A percentile compares a stretch with the other conserved stretches of the same genome.
These are phyloP conservation scores for Saitozyma sp. DNA, from an alignment of 768 basidiomycete species.

Conservation along the genomic window DNA sequence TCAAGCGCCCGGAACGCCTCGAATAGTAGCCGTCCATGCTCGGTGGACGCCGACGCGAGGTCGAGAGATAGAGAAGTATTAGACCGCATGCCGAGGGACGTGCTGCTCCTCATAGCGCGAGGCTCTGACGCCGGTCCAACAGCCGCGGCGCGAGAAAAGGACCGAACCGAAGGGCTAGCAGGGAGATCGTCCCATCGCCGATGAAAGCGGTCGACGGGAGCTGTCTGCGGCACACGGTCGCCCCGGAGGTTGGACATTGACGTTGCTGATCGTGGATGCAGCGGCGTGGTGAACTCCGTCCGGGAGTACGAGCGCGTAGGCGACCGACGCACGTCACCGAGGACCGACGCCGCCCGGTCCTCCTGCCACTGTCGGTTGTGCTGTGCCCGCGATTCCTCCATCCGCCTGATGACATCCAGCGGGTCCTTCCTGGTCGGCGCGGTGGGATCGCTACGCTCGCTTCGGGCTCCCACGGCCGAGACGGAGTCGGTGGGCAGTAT, in stretches of 20 bases:
- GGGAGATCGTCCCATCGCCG: constrained; percentile 19
- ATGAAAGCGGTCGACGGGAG: constrained; percentile 27
- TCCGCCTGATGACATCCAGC: constrained; percentile 30
- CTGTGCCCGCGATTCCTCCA: constrained; percentile 29
- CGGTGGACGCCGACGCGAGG: constrained; percentile 16
- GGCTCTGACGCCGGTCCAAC: constrained; percentile 25
- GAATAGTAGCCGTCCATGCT: constrained; percentile 44
- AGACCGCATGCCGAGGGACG: constrained; percentile 13
- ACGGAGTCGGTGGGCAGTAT: constrained; percentile 21
- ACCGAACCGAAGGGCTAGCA: constrained; percentile 20
- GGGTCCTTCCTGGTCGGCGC: constrained; percentile 25
- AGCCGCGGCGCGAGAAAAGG: constrained; percentile 13
- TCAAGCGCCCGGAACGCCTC: constrained; percentile 41
- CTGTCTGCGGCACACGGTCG: constrained; percentile 12
- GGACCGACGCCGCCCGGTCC: constrained; percentile 24
- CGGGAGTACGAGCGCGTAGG: background rate
- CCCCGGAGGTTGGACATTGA: constrained; percentile 40
- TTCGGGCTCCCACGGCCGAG: constrained; percentile 27
- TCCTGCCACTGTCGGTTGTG: constrained; percentile 36
- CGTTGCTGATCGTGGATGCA: constrained; percentile 29
- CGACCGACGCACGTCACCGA: constrained; percentile 17
- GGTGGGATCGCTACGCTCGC: background rate
- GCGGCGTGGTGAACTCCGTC: constrained; percentile 2
- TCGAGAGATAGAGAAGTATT: constrained; percentile 15
- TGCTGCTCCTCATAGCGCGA: constrained; percentile 31